Evolutionary conservation across 2,329 filamentous ascomycete species (phyloP).

Genomic region (Ilyonectria mors-panacis): DNA sequence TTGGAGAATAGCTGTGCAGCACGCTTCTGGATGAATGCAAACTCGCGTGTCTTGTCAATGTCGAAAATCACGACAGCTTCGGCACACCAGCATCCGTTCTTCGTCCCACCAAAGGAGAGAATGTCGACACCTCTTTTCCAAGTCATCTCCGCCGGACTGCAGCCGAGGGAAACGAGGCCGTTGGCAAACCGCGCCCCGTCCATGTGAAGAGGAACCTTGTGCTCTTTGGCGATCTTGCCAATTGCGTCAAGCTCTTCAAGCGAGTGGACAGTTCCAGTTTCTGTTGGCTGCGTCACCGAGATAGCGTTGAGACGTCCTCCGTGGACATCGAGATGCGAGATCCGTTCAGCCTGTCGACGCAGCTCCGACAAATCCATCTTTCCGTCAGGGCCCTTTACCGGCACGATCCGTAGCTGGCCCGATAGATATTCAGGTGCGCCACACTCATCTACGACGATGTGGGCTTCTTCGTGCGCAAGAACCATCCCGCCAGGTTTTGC

Average conservation of each 20-base stretch:
- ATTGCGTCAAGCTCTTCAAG: slow-evolving; percentile 10
- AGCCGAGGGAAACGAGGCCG: slow-evolving; percentile 12
- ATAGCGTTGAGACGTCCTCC: slow-evolving; percentile 10
- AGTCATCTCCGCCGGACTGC: slow-evolving; percentile 18
- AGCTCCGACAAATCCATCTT: slow-evolving; percentile 14
- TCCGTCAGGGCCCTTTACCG: slow-evolving; percentile 1
- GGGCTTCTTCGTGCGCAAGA: slow-evolving; percentile 10
- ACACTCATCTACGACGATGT: slow-evolving; percentile 10
- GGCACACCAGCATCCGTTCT: slow-evolving; percentile 21
- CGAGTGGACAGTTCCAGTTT: slow-evolving; percentile 12
- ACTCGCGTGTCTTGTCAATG: not conserved
- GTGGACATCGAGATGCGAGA: slow-evolving; percentile 8
- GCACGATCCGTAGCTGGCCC: not conserved
- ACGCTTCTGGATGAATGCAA: slow-evolving; percentile 13
- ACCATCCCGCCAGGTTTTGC: slow-evolving; percentile 17
- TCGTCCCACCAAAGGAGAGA: slow-evolving; percentile 17
- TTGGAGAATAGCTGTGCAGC: slow-evolving; percentile 17
- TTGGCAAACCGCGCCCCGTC: slow-evolving; percentile 18
- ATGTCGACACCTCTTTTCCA: slow-evolving; percentile 18
- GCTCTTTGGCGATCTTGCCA: slow-evolving; percentile 3
- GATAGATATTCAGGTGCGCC: slow-evolving; percentile 18
- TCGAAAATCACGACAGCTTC: slow-evolving; percentile 16
- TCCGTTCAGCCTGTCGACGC: slow-evolving; percentile 9
- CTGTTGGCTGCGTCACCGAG: slow-evolving; percentile 16
- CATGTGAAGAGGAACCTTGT: slow-evolving; percentile 16